These are phyloP conservation scores for Suillus cothurnatus DNA, from an alignment of 768 basidiomycete genomes.

Conservation along the genomic window DNA sequence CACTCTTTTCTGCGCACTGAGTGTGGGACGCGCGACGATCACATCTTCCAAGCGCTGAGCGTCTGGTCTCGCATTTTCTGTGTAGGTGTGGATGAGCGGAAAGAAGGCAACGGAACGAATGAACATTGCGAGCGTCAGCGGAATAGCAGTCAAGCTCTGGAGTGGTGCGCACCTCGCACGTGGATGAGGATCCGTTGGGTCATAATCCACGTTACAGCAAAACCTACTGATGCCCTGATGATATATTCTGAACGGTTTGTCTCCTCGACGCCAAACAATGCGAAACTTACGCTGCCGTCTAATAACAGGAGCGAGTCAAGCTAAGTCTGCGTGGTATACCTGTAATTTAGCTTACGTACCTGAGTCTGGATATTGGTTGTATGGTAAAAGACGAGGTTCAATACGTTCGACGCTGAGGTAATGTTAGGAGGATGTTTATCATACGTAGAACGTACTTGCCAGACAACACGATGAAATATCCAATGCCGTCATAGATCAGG, in stretches of 20 bases:
- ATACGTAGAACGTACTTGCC: conserved; percentile 25
- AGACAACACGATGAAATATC: conserved; percentile 55
- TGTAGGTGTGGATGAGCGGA: conserved; percentile 1
- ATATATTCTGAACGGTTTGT: not conserved
- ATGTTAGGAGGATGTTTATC: conserved; percentile 3
- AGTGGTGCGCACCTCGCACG: conserved; percentile 44
- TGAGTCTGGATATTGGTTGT: conserved; percentile 42
- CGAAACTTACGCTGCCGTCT: conserved; percentile 53
- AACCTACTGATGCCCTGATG: conserved; percentile 55
- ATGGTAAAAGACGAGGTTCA: conserved; percentile 54
- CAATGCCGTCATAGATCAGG: conserved; percentile 67
- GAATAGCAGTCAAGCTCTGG: not conserved
- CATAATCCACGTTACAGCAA: conserved; percentile 63
- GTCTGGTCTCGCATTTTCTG: conserved; percentile 26
- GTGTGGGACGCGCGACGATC: conserved; percentile 10
- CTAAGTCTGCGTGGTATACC: conserved; percentile 5
- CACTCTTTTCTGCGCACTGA: not conserved
- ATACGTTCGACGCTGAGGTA: conserved; percentile 45
- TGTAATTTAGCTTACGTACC: conserved; percentile 34
- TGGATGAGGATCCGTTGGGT: conserved; percentile 59
- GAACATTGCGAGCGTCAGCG: not conserved
- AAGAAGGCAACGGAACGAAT: not conserved
- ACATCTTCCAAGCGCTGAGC: conserved; percentile 30
- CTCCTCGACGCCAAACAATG: conserved; percentile 5
- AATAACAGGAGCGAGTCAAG: conserved; percentile 8